Conservation (phyloP, 78 protist species). For the slime mould (Dictyostelium discoideum) region DNA sequence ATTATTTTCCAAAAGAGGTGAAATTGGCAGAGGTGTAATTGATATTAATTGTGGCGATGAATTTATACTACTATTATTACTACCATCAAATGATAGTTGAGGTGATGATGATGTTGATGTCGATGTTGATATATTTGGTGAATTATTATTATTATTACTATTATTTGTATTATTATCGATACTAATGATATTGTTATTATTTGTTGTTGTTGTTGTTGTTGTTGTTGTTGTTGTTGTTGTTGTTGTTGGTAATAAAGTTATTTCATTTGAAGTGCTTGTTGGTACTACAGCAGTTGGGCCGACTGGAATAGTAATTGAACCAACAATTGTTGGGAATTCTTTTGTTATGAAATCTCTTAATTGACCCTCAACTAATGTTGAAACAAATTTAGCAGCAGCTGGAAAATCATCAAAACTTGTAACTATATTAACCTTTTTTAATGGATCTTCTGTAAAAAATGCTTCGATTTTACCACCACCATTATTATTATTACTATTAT, state of each 20-base stretch:
- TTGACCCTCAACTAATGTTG: conserved; percentile 49
- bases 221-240: too few relatives aligned
- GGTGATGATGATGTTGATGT: background rate
- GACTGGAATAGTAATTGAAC: conserved; percentile 39
- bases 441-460: conserved; percentile 56
- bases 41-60: background rate
- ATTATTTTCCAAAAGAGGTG: background rate
- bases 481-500: background rate
- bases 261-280: background rate
- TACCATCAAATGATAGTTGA: background rate
- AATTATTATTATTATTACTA: background rate
- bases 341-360: conserved; percentile 54
- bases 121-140: conserved; percentile 5
- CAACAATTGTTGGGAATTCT: conserved; percentile 62
- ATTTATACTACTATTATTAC: background rate
- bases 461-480: conserved; percentile 47
- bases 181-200: background rate
- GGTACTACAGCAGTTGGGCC: conserved; percentile 3
- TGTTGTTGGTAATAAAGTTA: background rate
- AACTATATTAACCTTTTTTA: conserved; percentile 39
- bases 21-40: background rate
- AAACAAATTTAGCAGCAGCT: conserved; percentile 55
- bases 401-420: conserved; percentile 71
- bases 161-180: background rate
- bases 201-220: background rate